Percentiles rank a stretch among this genome's conserved stretches.
These are phyloP conservation scores for Musa beccarii DNA, from an alignment of 176 grass and related monocot genomes.

Conservation along the genomic window DNA sequence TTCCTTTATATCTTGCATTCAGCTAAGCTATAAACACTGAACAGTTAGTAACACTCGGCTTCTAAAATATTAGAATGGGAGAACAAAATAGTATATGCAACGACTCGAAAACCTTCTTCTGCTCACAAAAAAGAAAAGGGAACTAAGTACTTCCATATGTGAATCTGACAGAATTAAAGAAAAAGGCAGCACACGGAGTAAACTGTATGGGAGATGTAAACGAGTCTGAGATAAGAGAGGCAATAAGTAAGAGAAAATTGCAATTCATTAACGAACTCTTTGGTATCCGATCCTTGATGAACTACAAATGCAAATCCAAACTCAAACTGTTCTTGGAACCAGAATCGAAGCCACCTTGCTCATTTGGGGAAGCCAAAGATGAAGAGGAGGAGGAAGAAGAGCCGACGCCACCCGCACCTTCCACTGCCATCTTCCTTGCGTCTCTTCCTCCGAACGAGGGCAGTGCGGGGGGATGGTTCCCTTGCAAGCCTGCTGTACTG, in stretches of 20 bases:
- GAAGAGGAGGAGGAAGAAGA: slow-evolving; percentile 29
- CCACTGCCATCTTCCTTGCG: slow-evolving; percentile 4
- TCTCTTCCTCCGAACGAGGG: slow-evolving; percentile 27
- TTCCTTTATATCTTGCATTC: background rate
- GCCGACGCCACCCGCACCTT: slow-evolving; percentile 10
- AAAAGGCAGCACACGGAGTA: background rate
- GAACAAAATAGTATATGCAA: too few species aligned
- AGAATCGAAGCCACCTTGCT: slow-evolving; percentile 18
- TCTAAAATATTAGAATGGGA: too few species aligned
- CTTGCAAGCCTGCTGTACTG: slow-evolving; percentile 11
- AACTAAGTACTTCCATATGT: too few species aligned
- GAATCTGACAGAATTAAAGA: background rate
- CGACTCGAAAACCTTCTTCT: too few species aligned
- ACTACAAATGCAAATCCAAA: slow-evolving; percentile 83
- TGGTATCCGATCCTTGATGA: slow-evolving; percentile 16
- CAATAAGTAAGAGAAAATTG: background rate
- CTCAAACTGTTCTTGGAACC: slow-evolving; percentile 49
- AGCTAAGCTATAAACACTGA: background rate
- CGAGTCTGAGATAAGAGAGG: background rate
- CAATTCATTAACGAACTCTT: background rate
- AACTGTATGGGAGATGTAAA: background rate
- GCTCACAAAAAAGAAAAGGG: too few species aligned
- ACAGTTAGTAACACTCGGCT: too few species aligned
- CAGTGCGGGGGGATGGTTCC: slow-evolving; percentile 22
- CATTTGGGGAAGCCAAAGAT: background rate